Base-by-base conservation (phyloP, 129 eudicot species). In the Solidago caesia region DNA sequence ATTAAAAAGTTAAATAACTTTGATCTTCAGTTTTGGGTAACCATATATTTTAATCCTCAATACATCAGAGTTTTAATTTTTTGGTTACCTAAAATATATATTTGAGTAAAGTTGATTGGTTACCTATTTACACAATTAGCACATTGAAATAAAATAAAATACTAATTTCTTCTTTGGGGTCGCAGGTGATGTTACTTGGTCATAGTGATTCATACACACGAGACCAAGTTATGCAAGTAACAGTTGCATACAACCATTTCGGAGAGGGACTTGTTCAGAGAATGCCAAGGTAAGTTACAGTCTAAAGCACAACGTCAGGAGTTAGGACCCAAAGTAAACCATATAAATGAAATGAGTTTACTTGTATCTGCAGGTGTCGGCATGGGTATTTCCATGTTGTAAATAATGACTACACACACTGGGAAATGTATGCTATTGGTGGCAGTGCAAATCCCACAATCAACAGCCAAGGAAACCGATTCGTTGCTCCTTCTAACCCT, bases 191-290 rank as follows among this genome's bases (percentile, higher is more conserved):
- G 85, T 79, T 94, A 67, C 64, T 94, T 57, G 99, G 99, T 42
- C 99, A 94, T 71, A 87, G 91, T 10, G 99, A 94, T 64, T 65
- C 91, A 16, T 94, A 94, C 55, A 39, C 71, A 4, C 80, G 90
- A 60, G 99, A 94, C 74, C 91, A 84, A 81, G 67, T 76, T 26
- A 91, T 94, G 99, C 97, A 91, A 67, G 99, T 91, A 21, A 94
- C 97, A 16, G 90, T 94, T 77, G 97, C 99, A 9, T 94, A 83
- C 88, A 94, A 94, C 77, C 99, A 94, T 85, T 94, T 94, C 41
- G 98, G 98, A 2, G 96, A 86, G 65, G 98, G 97, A 6, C 89
- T 94, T 64, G 87, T 94, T 56, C 99, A 94, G 84, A 91, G 99
- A 76, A 94, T 94, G 99, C 99, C 99, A 56, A 93, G 98, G 98